Conservation (phyloP, 225 moss, liverwort and hornwort genomes). For the Polytrichum formosum region DNA sequence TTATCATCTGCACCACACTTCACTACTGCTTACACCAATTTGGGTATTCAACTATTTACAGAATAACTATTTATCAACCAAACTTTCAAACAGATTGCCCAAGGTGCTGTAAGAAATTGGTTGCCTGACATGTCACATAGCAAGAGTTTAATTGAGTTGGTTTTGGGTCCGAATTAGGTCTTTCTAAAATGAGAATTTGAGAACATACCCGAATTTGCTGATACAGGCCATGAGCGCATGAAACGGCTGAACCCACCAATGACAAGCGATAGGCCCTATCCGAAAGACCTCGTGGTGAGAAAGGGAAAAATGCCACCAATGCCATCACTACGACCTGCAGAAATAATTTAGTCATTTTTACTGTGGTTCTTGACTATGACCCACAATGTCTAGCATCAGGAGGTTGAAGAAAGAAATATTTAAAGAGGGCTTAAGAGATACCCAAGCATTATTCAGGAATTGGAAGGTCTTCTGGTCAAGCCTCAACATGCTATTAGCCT, state of each 20-base stretch:
- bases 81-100: too few relatives aligned
- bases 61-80: too few relatives aligned
- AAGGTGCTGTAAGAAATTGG: too few relatives aligned
- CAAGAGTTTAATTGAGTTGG: too few relatives aligned
- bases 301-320: slow-evolving; percentile 68
- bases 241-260: slow-evolving; percentile 70
- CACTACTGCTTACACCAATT: too few relatives aligned
- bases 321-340: slow-evolving; percentile 89
- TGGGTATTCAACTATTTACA: too few relatives aligned
- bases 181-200: not conserved
- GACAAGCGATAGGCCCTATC: slow-evolving; percentile 88
- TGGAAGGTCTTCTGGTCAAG: slow-evolving; percentile 82
- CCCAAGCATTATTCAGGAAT: slow-evolving; percentile 93
- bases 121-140: too few relatives aligned
- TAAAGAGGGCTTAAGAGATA: slow-evolving; percentile 19
- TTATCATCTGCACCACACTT: too few relatives aligned
- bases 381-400: too few relatives aligned
- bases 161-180: too few relatives aligned
- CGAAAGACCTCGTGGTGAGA: slow-evolving; percentile 70
- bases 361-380: too few relatives aligned
- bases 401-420: not conserved
- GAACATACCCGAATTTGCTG: slow-evolving; percentile 66
- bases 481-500: slow-evolving; percentile 45
- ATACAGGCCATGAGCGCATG: slow-evolving; percentile 77
- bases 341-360: too few relatives aligned